Evolutionary conservation across 148 eudicot species (phyloP).

Genomic region (Cornus kousa): DNA sequence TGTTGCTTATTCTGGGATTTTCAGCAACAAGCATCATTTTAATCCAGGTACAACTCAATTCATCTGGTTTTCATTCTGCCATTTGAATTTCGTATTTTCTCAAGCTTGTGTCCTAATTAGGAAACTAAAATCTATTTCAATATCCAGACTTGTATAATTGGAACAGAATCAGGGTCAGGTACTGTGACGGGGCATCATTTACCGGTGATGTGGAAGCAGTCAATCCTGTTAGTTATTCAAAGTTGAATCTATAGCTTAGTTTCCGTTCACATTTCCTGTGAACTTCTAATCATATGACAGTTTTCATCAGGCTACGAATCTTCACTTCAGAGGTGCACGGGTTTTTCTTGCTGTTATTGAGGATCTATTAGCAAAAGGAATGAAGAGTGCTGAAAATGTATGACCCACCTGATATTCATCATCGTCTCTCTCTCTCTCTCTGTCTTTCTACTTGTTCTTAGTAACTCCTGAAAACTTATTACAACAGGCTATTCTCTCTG

Average conservation of each 20-base stretch:
- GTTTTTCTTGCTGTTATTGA: constrained; percentile 78
- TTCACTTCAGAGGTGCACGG: constrained; percentile 84
- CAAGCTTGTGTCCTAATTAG: not conserved
- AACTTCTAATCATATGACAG: constrained; percentile 1
- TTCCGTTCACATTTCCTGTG: not conserved
- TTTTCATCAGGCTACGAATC: constrained; percentile 52
- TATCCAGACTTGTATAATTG: constrained; percentile 82
- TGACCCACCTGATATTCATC: not conserved
- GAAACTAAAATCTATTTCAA: constrained; percentile 1
- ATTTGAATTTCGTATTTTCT: not conserved
- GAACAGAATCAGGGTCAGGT: constrained; percentile 87
- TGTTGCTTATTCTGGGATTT: constrained; percentile 69
- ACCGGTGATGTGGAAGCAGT: constrained; percentile 88
- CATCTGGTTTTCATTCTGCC: not conserved
- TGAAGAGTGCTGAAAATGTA: constrained; percentile 77
- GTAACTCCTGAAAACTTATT: constrained; percentile 23
- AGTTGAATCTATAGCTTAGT: not conserved
- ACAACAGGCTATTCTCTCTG: constrained; percentile 9
- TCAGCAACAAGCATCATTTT: constrained; percentile 44
- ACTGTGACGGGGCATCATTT: constrained; percentile 96
- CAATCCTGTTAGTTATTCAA: constrained; percentile 56
- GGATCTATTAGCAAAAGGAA: constrained; percentile 75
- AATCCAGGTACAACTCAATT: constrained; percentile 60
- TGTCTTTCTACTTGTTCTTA: not conserved
- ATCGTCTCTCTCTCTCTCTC: not conserved